A percentile compares a stretch with the other conserved stretches of the same genome.
These are phyloP conservation scores for Chalaropsis thielavioides DNA, from an alignment of 2,329 filamentous ascomycete genomes.

Conservation along the genomic window DNA sequence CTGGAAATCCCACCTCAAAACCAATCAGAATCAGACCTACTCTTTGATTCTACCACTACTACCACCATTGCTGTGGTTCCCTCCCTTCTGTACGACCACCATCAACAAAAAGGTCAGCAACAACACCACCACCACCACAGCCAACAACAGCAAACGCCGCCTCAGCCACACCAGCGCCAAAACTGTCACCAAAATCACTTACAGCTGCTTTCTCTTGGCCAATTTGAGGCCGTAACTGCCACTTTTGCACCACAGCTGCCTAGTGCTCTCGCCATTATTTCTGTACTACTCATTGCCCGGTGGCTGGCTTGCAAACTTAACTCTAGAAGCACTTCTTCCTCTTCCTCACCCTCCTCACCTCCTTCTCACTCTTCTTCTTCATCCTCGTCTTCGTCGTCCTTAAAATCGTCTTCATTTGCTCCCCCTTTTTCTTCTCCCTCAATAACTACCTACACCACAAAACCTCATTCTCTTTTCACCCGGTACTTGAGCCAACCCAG, in stretches of 20 bases:
- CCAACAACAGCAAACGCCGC: neutral
- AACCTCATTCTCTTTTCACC: conserved; percentile 1
- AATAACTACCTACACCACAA: conserved; percentile 12
- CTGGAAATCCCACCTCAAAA: neutral
- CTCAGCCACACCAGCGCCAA: neutral
- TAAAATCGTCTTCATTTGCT: neutral
- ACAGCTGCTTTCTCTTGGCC: neutral
- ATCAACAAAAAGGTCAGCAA: neutral
- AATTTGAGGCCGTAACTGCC: neutral
- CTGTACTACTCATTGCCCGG: neutral
- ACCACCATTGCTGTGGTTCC: neutral
- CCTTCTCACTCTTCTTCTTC: neutral
- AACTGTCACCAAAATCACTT: conserved; percentile 1
- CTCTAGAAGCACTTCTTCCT: neutral
- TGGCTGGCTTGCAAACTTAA: conserved; percentile 1
- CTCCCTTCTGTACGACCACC: conserved; percentile 1
- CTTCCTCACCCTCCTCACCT: neutral
- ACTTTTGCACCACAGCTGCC: conserved; percentile 3
- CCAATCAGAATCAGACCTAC: neutral
- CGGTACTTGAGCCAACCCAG: neutral
- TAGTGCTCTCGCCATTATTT: conserved; percentile 5
- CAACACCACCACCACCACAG: neutral
- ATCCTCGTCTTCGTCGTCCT: neutral
- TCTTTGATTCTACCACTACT: neutral
- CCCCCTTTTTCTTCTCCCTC: conserved; percentile 1